Base-by-base conservation (phyloP, 352 stramenopile genomes). In the Phytophthora chlamydospora region DNA sequence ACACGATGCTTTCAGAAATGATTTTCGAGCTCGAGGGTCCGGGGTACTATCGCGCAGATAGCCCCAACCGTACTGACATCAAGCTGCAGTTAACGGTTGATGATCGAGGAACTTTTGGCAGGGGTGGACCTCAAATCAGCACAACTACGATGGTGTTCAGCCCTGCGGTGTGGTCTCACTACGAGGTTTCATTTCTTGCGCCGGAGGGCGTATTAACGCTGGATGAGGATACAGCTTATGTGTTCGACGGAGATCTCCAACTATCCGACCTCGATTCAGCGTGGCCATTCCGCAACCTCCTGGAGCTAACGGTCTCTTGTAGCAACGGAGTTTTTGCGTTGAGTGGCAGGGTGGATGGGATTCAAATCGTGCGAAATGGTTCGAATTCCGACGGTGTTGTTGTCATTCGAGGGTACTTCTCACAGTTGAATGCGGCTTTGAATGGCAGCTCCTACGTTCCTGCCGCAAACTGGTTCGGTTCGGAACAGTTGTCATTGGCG, bases 21-120 rank as follows among this genome's bases (percentile, higher is more conserved):
- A 61, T 80, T 11, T 84, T 89, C 40, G 66, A 80, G 17, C 61
- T 83, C 9, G 68, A 73, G 44, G 21, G 3, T 6, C 29, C 44
- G 10, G 58, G 74, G 39, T 68, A 77, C 33, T 72, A 73, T 43
- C 49, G 49, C 16, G 57, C 69, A 8, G 55, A 80, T 31, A 63
- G 21, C 17, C 32, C 45, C 44, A 32, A 24, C 12, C 52, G 47
- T 14, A 66, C 62, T 21, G 68, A 73, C 17, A 68, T 85, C 32
- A 71, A 73, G 1, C 38, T 92, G 8, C 65, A 72, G n/a, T 63
- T 90, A 12, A 84, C 69, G 21, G 65, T 81, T 29, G 83, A 92
- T 39, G 83, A 92, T 43, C 61, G 70, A 40, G 81, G 79, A 11
- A 78, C 68, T 3, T 73, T 71, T 38, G 83, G 81, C 24, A 66